These are phyloP conservation scores for Fusarium goolgardi DNA, from an alignment of 2,329 filamentous ascomycete species.

Conservation along the genomic window DNA sequence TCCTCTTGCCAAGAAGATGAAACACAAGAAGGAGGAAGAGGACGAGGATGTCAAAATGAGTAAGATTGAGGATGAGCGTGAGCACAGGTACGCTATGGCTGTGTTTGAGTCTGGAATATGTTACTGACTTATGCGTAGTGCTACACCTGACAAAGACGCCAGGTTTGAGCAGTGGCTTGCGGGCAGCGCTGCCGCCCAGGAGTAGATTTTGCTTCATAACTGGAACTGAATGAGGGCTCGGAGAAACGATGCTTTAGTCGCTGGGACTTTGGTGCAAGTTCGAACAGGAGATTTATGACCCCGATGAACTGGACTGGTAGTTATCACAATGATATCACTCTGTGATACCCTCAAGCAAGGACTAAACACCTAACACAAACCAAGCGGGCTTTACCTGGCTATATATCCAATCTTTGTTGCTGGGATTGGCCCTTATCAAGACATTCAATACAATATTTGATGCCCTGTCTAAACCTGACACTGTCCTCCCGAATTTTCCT, in stretches of 20 bases:
- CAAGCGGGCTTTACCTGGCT: neutral
- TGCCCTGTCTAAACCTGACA: neutral
- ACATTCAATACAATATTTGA: neutral
- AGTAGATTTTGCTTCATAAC: neutral
- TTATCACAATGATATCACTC: neutral
- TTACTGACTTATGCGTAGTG: conserved; percentile 28
- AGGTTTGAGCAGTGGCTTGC: conserved; percentile 34
- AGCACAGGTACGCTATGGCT: conserved; percentile 34
- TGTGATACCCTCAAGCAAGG: neutral
- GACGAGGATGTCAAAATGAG: conserved; percentile 35
- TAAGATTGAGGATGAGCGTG: conserved; percentile 8
- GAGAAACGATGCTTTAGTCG: neutral
- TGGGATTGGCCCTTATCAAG: too few relatives aligned
- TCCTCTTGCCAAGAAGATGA: conserved; percentile 48
- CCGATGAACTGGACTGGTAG: neutral
- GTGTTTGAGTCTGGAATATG: neutral
- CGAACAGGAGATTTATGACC: neutral
- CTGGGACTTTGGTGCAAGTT: neutral
- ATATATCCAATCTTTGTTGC: neutral
- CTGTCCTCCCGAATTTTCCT: neutral
- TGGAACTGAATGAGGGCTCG: neutral
- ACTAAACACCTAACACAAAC: neutral
- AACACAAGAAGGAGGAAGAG: conserved; percentile 46
- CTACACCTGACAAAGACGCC: conserved; percentile 17
- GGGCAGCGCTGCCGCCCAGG: neutral